Evolutionary conservation across 805 yeast genomes (phyloP).

Genomic region (Candida tallmaniae): DNA sequence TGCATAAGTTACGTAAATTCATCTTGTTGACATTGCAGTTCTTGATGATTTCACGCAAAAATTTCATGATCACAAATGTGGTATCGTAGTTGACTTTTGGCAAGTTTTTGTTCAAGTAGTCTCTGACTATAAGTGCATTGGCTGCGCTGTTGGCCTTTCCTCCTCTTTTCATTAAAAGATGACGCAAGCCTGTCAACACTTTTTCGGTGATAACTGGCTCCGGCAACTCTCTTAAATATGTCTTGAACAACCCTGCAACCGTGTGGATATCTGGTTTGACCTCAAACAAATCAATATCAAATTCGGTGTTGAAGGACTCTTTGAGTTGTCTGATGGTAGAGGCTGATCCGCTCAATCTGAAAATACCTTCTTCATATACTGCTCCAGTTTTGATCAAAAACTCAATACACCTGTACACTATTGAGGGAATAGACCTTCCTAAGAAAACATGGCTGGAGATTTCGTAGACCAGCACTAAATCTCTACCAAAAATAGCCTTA

Average conservation of each 20-base stretch:
- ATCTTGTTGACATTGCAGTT: slow-evolving; percentile 68
- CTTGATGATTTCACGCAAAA: slow-evolving; percentile 59
- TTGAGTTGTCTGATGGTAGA: slow-evolving; percentile 66
- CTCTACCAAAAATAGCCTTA: slow-evolving; percentile 59
- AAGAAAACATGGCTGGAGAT: slow-evolving; percentile 46
- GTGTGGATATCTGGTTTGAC: slow-evolving; percentile 72
- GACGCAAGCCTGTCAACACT: slow-evolving; percentile 25
- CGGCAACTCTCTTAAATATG: slow-evolving; percentile 77
- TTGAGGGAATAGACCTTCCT: slow-evolving; percentile 60
- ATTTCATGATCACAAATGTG: slow-evolving; percentile 60
- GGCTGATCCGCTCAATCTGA: slow-evolving; percentile 86
- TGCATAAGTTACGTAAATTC: slow-evolving; percentile 74
- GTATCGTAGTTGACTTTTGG: slow-evolving; percentile 57
- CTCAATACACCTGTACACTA: slow-evolving; percentile 70
- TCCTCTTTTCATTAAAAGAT: slow-evolving; percentile 14
- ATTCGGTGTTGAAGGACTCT: slow-evolving; percentile 59
- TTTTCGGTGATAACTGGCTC: slow-evolving; percentile 59
- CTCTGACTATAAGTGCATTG: slow-evolving; percentile 25
- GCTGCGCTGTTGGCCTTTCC: slow-evolving; percentile 13
- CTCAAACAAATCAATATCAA: slow-evolving; percentile 63
- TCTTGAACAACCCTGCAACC: slow-evolving; percentile 78
- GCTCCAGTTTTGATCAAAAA: slow-evolving; percentile 65
- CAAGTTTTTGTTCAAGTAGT: slow-evolving; percentile 38
- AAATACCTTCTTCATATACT: slow-evolving; percentile 83
- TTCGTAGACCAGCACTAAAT: slow-evolving; percentile 47